phyloP scores from a whole-genome alignment of 345 rosid genomes.

The Arabis hirsuta region DNA sequence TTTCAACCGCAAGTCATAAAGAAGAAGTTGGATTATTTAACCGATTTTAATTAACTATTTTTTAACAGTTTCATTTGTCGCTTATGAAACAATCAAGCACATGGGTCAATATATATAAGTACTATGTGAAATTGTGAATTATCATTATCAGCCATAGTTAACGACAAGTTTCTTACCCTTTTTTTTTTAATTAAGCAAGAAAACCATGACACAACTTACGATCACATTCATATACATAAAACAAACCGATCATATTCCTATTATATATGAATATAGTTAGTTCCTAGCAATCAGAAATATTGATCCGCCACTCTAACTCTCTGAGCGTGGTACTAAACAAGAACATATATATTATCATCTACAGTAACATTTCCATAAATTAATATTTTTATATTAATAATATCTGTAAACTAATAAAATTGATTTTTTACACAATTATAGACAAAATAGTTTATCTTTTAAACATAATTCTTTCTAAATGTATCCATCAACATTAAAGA shows the following conservation, averaged over 20 bases:
- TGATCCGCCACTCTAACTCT: too few species aligned
- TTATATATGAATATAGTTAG: neutral
- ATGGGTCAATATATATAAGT: conserved; percentile 27
- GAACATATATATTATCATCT: too few species aligned
- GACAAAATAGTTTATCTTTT: too few species aligned
- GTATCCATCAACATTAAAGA: too few species aligned
- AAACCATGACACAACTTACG: neutral
- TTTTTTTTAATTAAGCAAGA: conserved; percentile 1
- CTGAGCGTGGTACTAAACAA: too few species aligned
- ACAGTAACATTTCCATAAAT: too few species aligned
- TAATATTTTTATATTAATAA: too few species aligned
- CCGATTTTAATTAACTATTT: conserved; percentile 4
- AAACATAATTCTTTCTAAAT: too few species aligned
- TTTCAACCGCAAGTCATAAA: conserved; percentile 54
- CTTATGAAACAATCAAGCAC: conserved; percentile 49
- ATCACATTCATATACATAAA: conserved; percentile 9
- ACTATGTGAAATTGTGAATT: conserved; percentile 18
- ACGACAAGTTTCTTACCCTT: conserved; percentile 25
- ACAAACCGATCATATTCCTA: neutral
- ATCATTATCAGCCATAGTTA: conserved; percentile 30
- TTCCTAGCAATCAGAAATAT: too few species aligned
- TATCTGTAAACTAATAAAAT: too few species aligned
- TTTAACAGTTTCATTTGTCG: conserved; percentile 40
- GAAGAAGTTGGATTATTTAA: conserved; percentile 30
- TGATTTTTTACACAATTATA: too few species aligned